Base-by-base conservation (phyloP, 495 filamentous ascomycete genomes). In the Bathelium albidoporum region DNA sequence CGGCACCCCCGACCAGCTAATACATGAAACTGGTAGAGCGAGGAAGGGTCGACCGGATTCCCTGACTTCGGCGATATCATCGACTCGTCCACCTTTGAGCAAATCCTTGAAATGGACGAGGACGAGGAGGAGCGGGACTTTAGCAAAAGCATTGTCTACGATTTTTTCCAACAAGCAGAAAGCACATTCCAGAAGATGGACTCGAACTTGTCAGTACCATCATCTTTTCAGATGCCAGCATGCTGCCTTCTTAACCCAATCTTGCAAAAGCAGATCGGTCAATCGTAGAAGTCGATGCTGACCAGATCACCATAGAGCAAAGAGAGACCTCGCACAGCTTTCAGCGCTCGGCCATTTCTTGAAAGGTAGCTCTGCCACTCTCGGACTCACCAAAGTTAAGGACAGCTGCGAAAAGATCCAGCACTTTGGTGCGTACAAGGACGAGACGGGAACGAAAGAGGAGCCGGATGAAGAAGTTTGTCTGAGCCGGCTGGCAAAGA, bases 51-150 rank as follows among this genome's bases (percentile, higher is more conserved):
- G 12, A 75, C 76, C 60, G 74, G 72, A 28, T 73, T 83, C 11
- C 72, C 76, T 22, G 82, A 85, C 29, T 79, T 79, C 63, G 83
- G 83, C 52, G 89, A 95, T 65, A 79, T 78, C 67, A 87, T 98
- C 72, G 94, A 98, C 72, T 73, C 76, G 28, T 69, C 73, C 59
- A 94, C 90, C 62, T 98, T 98, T 65, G 86, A 89, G 64, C 94
- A 98, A 65, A 96, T 98, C 73, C 83, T 97, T 49, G 91, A 96
- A 76, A 95, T 96, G 91, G 91, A 96, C 71, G 91, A 96, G 49
- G 87, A 89, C 63, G 86, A 87, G 58, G 85, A 86, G 3, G 87
- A 90, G 53, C 75, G 75, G 65, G 90, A 86, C 62, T 96, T 89
- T 79, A 90, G 86, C 76, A 83, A 81, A 71, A 86, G 89, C 58